Conservation (phyloP, 257 asterid species). For the Solanum verrucosum region DNA sequence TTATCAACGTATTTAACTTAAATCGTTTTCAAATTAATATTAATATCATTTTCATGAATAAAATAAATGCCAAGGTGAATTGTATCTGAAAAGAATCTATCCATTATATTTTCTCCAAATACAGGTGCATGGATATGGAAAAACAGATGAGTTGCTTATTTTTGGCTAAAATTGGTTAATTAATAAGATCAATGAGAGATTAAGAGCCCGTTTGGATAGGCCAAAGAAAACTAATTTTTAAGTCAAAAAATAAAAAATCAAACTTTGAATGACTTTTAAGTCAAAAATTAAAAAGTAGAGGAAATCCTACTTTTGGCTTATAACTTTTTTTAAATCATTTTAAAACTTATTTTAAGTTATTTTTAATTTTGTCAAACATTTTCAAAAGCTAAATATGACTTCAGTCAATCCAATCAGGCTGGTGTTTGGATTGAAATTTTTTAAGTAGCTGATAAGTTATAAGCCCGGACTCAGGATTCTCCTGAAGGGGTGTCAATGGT, state of each 20-base stretch:
- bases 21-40: neutral
- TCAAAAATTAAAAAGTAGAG: neutral
- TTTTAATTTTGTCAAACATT: neutral
- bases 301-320: too few species aligned
- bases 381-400: neutral
- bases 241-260: neutral
- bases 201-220: neutral
- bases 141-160: slow-evolving; percentile 15
- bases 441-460: neutral
- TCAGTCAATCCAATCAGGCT: neutral
- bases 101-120: neutral
- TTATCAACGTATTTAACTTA: neutral
- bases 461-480: too few species aligned
- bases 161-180: slow-evolving; percentile 22
- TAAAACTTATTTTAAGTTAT: too few species aligned
- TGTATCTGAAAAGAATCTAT: slow-evolving; percentile 6
- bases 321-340: too few species aligned
- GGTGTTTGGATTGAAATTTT: neutral
- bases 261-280: neutral
- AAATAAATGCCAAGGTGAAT: neutral
- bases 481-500: too few species aligned
- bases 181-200: slow-evolving; percentile 18
- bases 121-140: slow-evolving; percentile 12
- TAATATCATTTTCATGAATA: slow-evolving; percentile 1
- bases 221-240: accelerated